phyloP scores from a whole-genome alignment of 768 basidiomycete genomes.

The Leucocoprinus leucothites region DNA sequence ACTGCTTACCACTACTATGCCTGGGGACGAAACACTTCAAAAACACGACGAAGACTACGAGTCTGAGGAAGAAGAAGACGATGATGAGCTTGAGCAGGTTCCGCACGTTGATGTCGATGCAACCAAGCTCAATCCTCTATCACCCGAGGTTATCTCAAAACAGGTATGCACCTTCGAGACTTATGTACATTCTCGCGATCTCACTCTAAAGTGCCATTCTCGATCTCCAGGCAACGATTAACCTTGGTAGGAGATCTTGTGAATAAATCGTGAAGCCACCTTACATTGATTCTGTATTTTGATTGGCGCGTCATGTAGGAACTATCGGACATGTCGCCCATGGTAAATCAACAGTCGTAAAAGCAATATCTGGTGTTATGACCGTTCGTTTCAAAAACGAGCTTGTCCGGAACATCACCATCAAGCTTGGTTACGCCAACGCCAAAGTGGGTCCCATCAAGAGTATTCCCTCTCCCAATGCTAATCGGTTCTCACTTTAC shows the following conservation, averaged over 20 bases:
- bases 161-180: slow-evolving; percentile 50
- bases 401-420: slow-evolving; percentile 97
- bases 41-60: slow-evolving; percentile 72
- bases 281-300: slow-evolving; percentile 8
- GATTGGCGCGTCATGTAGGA: slow-evolving; percentile 46
- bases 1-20: slow-evolving; percentile 38
- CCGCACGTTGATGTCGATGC: slow-evolving; percentile 76
- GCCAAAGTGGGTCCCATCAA: slow-evolving; percentile 70
- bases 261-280: slow-evolving; percentile 4
- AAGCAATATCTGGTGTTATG: slow-evolving; percentile 97
- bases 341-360: slow-evolving; percentile 95
- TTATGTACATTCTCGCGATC: neutral
- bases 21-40: slow-evolving; percentile 64
- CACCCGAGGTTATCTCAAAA: slow-evolving; percentile 88
- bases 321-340: slow-evolving; percentile 99
- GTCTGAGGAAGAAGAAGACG: slow-evolving; percentile 62
- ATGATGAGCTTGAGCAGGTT: slow-evolving; percentile 46
- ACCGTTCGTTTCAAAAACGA: slow-evolving; percentile 99
- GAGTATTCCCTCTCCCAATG: slow-evolving; percentile 15
- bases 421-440: slow-evolving; percentile 98
- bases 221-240: slow-evolving; percentile 84
- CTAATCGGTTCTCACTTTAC: slow-evolving; percentile 11
- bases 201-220: neutral
- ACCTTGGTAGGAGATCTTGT: slow-evolving; percentile 58
- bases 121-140: slow-evolving; percentile 80